phyloP scores from a whole-genome alignment of 2,329 filamentous ascomycete genomes.

The Fusarium nygamai region DNA sequence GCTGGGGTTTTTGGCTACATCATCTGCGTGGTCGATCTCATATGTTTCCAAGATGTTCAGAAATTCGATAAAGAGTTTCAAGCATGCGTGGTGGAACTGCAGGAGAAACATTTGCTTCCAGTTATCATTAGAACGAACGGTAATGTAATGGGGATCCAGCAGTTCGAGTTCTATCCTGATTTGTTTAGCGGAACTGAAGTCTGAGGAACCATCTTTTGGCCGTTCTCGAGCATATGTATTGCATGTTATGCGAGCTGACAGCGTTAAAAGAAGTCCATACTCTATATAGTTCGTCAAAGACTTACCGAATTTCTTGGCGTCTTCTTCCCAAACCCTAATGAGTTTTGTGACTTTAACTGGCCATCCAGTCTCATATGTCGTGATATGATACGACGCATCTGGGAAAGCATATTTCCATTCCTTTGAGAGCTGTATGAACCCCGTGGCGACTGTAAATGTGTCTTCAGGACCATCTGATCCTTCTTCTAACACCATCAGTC shows the following conservation, averaged over 20 bases:
- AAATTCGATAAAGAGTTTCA: background rate
- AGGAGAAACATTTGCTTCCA: background rate
- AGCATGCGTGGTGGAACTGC: background rate
- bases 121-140: background rate
- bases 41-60: accelerated
- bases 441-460: background rate
- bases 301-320: background rate
- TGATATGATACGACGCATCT: accelerated
- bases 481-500: background rate
- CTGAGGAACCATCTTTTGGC: accelerated
- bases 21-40: accelerated
- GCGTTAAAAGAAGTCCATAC: background rate
- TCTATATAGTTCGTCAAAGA: too few species aligned
- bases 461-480: background rate
- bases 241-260: background rate
- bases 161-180: accelerated
- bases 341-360: too few species aligned
- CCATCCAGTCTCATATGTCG: background rate
- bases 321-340: background rate
- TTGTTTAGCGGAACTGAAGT: background rate
- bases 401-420: background rate
- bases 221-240: background rate
- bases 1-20: accelerated
- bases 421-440: background rate
- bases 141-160: background rate